Evolutionary conservation across 2,329 filamentous ascomycete species (phyloP).

Genomic region (Fusarium palustre): DNA sequence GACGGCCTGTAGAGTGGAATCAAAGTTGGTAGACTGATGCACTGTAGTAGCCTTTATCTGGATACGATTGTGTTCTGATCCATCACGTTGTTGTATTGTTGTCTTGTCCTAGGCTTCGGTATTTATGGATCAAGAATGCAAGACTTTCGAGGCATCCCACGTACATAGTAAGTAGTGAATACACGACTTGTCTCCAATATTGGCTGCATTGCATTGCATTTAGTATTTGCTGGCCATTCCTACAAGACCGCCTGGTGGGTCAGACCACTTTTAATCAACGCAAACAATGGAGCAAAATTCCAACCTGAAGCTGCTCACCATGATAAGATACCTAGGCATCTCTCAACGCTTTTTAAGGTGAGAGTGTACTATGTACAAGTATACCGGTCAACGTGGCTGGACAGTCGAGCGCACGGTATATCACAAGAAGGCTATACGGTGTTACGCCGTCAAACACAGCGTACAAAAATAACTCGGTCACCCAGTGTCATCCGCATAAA

Average conservation of each 20-base stretch:
- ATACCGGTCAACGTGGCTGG: constrained; percentile 13
- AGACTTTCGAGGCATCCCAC: constrained; percentile 8
- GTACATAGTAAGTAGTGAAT: background rate
- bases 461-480: constrained; percentile 1
- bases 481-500: constrained; percentile 1
- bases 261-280: background rate
- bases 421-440: constrained; percentile 12
- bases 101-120: constrained; percentile 18
- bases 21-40: background rate
- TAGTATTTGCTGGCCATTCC: constrained; percentile 1
- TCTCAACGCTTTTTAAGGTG: background rate
- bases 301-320: background rate
- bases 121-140: constrained; percentile 11
- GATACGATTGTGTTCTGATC: constrained; percentile 28
- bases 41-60: constrained; percentile 23
- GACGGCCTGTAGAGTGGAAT: background rate
- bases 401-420: constrained; percentile 9
- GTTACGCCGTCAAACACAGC: background rate
- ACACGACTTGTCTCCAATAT: constrained; percentile 7
- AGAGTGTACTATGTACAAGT: background rate
- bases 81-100: constrained; percentile 23
- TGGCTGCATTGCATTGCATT: constrained; percentile 1
- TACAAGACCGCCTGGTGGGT: background rate
- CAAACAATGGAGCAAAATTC: background rate
- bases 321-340: background rate